A percentile compares a stretch with the other conserved stretches of the same genome.
These are phyloP conservation scores for Aureobasidium sp. DNA, from an alignment of 2,329 filamentous ascomycete species.

Conservation along the genomic window DNA sequence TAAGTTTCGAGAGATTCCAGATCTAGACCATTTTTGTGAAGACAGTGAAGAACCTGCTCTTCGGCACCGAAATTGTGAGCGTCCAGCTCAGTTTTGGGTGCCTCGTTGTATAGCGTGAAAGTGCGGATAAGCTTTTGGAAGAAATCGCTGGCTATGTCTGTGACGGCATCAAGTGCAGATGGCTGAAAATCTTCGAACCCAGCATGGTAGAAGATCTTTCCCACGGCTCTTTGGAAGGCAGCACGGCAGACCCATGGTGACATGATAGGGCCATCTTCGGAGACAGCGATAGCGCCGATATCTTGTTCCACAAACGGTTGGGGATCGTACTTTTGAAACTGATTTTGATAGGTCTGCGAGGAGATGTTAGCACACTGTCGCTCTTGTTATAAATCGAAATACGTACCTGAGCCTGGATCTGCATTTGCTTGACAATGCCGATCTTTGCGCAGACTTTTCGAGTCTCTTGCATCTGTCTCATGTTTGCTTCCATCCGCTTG, in stretches of 20 bases:
- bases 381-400: background rate
- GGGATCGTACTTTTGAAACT: conserved; percentile 93
- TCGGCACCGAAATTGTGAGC: conserved; percentile 65
- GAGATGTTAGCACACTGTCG: conserved; percentile 14
- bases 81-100: conserved; percentile 50
- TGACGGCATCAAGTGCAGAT: conserved; percentile 81
- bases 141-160: conserved; percentile 81
- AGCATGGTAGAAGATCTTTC: conserved; percentile 90
- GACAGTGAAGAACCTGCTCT: conserved; percentile 76
- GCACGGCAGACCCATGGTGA: conserved; percentile 72
- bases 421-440: conserved; percentile 98
- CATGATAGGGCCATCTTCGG: conserved; percentile 82
- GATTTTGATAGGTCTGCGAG: conserved; percentile 81
- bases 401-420: conserved; percentile 84
- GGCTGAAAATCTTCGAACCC: conserved; percentile 97
- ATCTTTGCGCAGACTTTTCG: conserved; percentile 95
- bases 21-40: conserved; percentile 77
- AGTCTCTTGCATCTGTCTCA: conserved; percentile 93
- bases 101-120: conserved; percentile 73
- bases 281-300: conserved; percentile 79
- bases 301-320: conserved; percentile 83
- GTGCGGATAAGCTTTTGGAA: conserved; percentile 76
- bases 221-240: conserved; percentile 81
- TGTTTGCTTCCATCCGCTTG: conserved; percentile 79
- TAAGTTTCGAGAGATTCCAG: conserved; percentile 75